Percentiles rank a stretch among this genome's conserved stretches.
Conservation (phyloP, 371 early-diverging fungal genomes). For the Apophysomyces ossiformis region DNA sequence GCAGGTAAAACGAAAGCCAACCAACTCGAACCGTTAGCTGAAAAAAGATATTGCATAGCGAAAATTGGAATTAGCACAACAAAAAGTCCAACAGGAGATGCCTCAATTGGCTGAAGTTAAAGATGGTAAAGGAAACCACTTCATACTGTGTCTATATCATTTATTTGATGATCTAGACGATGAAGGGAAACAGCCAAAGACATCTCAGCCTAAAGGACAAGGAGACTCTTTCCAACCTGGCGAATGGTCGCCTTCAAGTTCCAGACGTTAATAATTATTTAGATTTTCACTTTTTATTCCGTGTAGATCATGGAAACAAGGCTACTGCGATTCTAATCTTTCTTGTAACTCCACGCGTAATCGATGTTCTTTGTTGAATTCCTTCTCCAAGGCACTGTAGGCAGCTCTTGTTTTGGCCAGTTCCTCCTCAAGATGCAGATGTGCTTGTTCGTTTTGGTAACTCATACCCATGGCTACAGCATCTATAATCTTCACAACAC, state of each 20-base stretch:
- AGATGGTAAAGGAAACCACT: background rate
- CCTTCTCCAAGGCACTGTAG: constrained; percentile 26
- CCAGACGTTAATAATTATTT: constrained; percentile 4
- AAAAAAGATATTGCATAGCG: background rate
- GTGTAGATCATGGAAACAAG: constrained; percentile 3
- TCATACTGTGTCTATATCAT: background rate
- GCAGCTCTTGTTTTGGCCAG: constrained; percentile 20
- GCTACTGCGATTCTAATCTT: constrained; percentile 13
- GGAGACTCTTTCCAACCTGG: constrained; percentile 50
- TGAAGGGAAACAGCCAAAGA: constrained; percentile 2
- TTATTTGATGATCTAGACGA: background rate
- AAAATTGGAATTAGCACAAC: constrained; percentile 23
- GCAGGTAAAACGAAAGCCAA: constrained; percentile 16
- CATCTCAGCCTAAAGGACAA: constrained; percentile 38
- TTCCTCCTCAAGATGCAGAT: constrained; percentile 23
- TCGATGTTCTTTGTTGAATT: constrained; percentile 30
- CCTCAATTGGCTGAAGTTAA: background rate
- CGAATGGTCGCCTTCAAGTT: constrained; percentile 37
- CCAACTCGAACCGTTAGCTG: background rate
- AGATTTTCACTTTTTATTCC: constrained; percentile 10
- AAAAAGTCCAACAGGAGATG: constrained; percentile 13
- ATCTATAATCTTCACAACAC: constrained; percentile 51
- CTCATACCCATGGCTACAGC: constrained; percentile 45
- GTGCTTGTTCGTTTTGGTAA: constrained; percentile 33
- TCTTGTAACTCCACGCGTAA: constrained; percentile 22